These are phyloP conservation scores for Panellus pusillus DNA, from an alignment of 768 basidiomycete genomes.

Conservation along the genomic window DNA sequence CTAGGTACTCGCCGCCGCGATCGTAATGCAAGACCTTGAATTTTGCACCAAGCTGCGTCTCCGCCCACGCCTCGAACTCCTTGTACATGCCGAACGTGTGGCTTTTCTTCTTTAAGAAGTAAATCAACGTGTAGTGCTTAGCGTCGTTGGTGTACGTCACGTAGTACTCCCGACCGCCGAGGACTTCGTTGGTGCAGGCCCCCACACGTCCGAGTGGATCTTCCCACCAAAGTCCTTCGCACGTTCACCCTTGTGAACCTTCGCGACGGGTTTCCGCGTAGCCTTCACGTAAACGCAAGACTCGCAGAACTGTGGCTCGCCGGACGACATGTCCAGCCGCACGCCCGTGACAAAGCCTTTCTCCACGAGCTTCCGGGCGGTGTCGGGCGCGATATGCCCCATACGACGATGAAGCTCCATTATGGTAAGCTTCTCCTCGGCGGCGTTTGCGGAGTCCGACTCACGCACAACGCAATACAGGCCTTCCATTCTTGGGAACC, in stretches of 20 bases:
- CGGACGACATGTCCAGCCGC: background rate
- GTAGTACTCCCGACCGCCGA: slow-evolving; percentile 8
- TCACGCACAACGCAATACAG: slow-evolving; percentile 12
- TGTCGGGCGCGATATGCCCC: slow-evolving; percentile 31
- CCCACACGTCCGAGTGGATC: slow-evolving; percentile 29
- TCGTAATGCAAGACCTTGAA: slow-evolving; percentile 3
- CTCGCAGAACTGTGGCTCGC: slow-evolving; percentile 23
- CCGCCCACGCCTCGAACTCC: slow-evolving; percentile 17
- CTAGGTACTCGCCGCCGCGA: slow-evolving; percentile 20
- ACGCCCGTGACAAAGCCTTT: slow-evolving; percentile 26
- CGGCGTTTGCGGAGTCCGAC: slow-evolving; percentile 19
- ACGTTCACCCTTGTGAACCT: slow-evolving; percentile 7
- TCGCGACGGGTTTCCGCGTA: slow-evolving; percentile 19
- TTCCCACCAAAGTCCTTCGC: slow-evolving; percentile 20
- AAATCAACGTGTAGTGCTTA: background rate
- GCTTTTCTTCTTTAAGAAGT: slow-evolving; percentile 7
- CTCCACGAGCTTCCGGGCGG: slow-evolving; percentile 23
- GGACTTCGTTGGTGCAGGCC: slow-evolving; percentile 20
- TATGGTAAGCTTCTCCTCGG: slow-evolving; percentile 13
- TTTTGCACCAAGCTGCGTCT: slow-evolving; percentile 25
- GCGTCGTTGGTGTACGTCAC: slow-evolving; percentile 15
- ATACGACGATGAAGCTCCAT: slow-evolving; percentile 29
- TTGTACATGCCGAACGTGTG: slow-evolving; percentile 5
- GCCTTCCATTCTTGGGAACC: background rate
- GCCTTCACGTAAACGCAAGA: slow-evolving; percentile 25